These are phyloP conservation scores for Colletotrichum theobromicola DNA, from an alignment of 2,329 filamentous ascomycete species.

Conservation along the genomic window DNA sequence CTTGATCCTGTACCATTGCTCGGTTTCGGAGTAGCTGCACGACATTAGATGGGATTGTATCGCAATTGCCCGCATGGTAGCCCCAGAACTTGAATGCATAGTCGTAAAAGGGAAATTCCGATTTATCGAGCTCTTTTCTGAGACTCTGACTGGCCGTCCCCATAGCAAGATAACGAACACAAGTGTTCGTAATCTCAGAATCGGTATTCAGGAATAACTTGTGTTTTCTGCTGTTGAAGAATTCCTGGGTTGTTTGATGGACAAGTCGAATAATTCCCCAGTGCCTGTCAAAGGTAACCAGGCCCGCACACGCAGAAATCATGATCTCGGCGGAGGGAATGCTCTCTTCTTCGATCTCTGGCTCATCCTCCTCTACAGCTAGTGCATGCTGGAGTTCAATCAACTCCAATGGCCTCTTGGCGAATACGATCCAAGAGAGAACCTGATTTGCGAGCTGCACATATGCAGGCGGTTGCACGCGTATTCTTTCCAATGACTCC, in stretches of 20 bases:
- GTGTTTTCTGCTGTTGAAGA: constrained; percentile 31
- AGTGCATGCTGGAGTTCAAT: constrained; percentile 42
- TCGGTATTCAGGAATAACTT: constrained; percentile 6
- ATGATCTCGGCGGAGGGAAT: constrained; percentile 29
- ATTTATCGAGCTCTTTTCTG: background rate
- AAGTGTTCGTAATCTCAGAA: background rate
- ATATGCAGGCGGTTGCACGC: constrained; percentile 28
- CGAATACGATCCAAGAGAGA: constrained; percentile 39
- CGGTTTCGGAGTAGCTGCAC: background rate
- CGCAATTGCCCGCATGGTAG: rapidly evolving
- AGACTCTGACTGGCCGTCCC: no score
- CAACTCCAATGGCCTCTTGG: constrained; percentile 29
- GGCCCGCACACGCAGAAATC: constrained; percentile 37
- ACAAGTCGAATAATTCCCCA: constrained; percentile 38
- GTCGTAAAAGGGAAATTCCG: background rate
- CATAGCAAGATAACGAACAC: constrained; percentile 34
- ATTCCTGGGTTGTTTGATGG: constrained; percentile 46
- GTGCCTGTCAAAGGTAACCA: constrained; percentile 40
- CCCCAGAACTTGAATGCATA: background rate
- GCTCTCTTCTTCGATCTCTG: constrained; percentile 33
- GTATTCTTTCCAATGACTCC: constrained; percentile 38
- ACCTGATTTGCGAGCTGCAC: constrained; percentile 26
- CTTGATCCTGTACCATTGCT: rapidly evolving
- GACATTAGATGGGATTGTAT: rapidly evolving
- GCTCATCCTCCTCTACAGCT: constrained; percentile 31